Percentiles rank a stretch among this genome's conserved stretches.
phyloP scores from a whole-genome alignment of 2,329 filamentous ascomycete genomes.

The Colletotrichum siamense region DNA sequence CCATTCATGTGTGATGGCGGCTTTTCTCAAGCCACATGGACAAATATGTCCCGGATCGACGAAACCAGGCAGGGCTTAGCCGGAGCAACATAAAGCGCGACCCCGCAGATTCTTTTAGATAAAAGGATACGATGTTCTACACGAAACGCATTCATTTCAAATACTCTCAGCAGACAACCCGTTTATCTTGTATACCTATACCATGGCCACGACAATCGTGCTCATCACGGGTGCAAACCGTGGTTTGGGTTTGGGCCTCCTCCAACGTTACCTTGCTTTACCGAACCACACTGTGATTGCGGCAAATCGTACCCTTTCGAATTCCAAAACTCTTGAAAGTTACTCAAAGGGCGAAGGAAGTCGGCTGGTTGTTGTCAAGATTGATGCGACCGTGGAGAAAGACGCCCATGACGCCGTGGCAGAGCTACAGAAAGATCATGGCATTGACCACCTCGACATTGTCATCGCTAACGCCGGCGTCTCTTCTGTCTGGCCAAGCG shows the following conservation, averaged over 20 bases:
- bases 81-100: neutral
- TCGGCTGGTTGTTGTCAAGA: conserved; percentile 44
- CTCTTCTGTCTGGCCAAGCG: conserved; percentile 32
- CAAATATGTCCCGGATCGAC: neutral
- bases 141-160: neutral
- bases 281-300: conserved; percentile 60
- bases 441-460: conserved; percentile 50
- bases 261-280: conserved; percentile 45
- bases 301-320: conserved; percentile 37
- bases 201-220: neutral
- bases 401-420: conserved; percentile 38
- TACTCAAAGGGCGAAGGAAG: conserved; percentile 42
- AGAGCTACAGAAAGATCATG: conserved; percentile 30
- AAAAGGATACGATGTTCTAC: neutral
- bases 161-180: neutral
- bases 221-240: conserved; percentile 44
- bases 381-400: conserved; percentile 40
- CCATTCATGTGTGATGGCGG: neutral
- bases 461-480: conserved; percentile 60
- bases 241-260: conserved; percentile 40
- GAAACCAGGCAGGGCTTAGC: neutral
- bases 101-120: neutral
- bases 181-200: neutral
- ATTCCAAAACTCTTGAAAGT: conserved; percentile 32
- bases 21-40: neutral